Evolutionary conservation across 2,329 filamentous ascomycete species (phyloP), one percentile per base, ranked within the genome.

Genomic region (Diaporthe longicolla): DNA sequence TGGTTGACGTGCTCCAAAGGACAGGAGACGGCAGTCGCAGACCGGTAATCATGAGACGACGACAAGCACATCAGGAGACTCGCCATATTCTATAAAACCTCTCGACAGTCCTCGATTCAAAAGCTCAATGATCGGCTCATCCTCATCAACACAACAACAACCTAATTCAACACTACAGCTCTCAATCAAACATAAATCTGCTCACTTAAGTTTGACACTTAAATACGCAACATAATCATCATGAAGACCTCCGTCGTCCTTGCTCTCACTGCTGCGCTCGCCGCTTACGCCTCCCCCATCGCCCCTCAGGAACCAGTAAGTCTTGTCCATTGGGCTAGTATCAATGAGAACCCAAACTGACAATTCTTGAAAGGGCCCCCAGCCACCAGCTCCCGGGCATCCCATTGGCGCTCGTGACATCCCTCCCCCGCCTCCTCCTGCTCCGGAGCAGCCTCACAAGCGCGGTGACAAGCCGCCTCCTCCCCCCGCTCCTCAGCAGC

Each of bases 201-300:
- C 24, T 63, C 13, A 48, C 40, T 63, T 32, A 32, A 45, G 24
- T 17, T 4, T 11, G 21, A 63, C 7, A 11, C n/a, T 11, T 43
- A 15, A 63, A 63, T 9, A 29, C 2, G 15, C 58, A 63, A 63
- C 59, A 48, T 29, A 45, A 63, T 29, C 59, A 63, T 29, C 59
- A 63, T 63, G 40, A 63, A 63, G 59, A 24, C 59, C 40, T 63
- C 59, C 59, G 24, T 63, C 40, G 40, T 63, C 59, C 59, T 63
- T 9, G 59, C 59, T 63, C 59, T 63, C 17, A 63, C 59, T 17
- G 59, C 59, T 63, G 59, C 59, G 59, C 59, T 63, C 7, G 59
- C 24, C 59, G 59, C 59, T 21, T 63, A 63, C 40, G 59, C 24
- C 40, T 63, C 59, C 3, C 59, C 59, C 59, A 48, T 63, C 13